Evolutionary conservation across 257 asterid genomes (phyloP).

Genomic region (Solanum chmielewskii): DNA sequence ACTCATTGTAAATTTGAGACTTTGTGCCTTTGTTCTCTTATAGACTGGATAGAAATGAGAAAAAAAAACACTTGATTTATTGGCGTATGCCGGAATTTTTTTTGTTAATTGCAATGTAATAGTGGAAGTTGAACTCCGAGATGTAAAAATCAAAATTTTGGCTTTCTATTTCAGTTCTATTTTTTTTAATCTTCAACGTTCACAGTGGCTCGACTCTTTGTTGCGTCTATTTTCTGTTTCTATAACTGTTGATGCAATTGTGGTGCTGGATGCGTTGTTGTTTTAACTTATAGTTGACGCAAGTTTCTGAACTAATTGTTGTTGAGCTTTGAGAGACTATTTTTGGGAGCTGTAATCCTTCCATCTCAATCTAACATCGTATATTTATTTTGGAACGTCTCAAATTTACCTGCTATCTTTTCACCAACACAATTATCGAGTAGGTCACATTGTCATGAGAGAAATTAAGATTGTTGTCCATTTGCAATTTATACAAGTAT

Average conservation of each 20-base stretch:
- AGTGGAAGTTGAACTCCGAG: neutral
- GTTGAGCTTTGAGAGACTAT: neutral
- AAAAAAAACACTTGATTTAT: conserved; percentile 14
- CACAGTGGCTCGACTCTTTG: neutral
- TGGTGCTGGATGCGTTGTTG: neutral
- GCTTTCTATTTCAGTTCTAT: neutral
- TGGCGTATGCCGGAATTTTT: conserved; percentile 25
- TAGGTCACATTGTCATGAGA: neutral
- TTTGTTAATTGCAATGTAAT: neutral
- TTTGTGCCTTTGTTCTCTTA: conserved; percentile 74
- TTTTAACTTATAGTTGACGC: neutral
- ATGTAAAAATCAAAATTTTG: conserved; percentile 1
- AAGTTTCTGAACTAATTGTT: neutral
- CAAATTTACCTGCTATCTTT: too few species aligned
- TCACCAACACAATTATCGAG: neutral
- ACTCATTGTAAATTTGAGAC: conserved; percentile 71
- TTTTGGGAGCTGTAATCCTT: neutral
- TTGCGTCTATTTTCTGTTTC: neutral
- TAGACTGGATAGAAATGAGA: conserved; percentile 54
- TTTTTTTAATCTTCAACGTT: neutral
- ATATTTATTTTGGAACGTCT: neutral
- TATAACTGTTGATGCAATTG: neutral
- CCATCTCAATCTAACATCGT: neutral
- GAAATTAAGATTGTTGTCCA: neutral
- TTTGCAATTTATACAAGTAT: neutral